Conservation (phyloP, 495 filamentous ascomycete species). For the Aspergillus bridgeri region DNA sequence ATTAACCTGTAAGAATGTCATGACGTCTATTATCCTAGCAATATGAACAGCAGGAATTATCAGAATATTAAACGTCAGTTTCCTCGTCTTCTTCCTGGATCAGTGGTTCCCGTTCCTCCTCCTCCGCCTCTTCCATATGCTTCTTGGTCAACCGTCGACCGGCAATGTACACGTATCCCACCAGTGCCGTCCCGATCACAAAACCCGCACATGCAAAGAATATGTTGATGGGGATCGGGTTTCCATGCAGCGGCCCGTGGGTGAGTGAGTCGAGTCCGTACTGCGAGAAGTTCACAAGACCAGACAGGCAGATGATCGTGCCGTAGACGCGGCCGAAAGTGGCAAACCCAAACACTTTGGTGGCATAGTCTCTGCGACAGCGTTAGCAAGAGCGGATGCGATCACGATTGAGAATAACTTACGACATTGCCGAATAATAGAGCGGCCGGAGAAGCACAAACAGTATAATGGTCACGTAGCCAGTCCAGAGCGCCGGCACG, state of each 20-base stretch:
- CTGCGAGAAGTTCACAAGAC: slow-evolving; percentile 82
- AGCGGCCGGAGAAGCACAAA: slow-evolving; percentile 60
- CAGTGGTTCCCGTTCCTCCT: slow-evolving; percentile 33
- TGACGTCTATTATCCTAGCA: not conserved
- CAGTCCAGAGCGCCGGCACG: slow-evolving; percentile 66
- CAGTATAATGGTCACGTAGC: slow-evolving; percentile 70
- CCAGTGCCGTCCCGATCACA: slow-evolving; percentile 56
- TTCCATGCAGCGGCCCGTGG: slow-evolving; percentile 63
- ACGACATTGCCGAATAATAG: slow-evolving; percentile 53
- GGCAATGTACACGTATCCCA: slow-evolving; percentile 51
- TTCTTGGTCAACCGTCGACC: slow-evolving; percentile 23
- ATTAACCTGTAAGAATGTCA: not conserved
- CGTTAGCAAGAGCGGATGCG: slow-evolving; percentile 18
- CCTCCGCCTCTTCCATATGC: slow-evolving; percentile 14
- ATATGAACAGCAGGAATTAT: not conserved
- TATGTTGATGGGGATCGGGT: slow-evolving; percentile 79
- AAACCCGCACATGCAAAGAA: slow-evolving; percentile 59
- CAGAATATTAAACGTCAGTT: not conserved
- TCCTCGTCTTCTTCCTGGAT: slow-evolving; percentile 32
- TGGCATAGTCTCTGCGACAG: slow-evolving; percentile 68
- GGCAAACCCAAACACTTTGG: slow-evolving; percentile 92
- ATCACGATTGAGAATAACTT: slow-evolving; percentile 23
- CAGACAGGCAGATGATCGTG: slow-evolving; percentile 82
- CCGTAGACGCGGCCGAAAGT: slow-evolving; percentile 95
- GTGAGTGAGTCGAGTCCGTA: slow-evolving; percentile 75